These are phyloP conservation scores for Russula sp. DNA, from an alignment of 768 basidiomycete species.

Conservation along the genomic window DNA sequence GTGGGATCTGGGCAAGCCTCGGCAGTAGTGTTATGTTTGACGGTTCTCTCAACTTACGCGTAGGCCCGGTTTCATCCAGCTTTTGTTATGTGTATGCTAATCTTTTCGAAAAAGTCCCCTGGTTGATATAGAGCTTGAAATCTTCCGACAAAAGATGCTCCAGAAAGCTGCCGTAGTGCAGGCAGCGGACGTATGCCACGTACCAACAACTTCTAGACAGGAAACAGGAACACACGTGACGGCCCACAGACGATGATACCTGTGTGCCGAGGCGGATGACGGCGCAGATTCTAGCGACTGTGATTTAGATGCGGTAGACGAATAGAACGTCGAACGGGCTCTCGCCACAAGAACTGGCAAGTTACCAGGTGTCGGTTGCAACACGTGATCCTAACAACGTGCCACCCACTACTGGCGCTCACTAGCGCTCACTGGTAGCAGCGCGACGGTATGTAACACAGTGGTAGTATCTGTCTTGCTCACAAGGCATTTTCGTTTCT, in stretches of 20 bases:
- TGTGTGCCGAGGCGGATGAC: conserved; percentile 95
- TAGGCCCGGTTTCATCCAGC: conserved; percentile 36
- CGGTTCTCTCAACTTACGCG: conserved; percentile 61
- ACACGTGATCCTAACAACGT: too few relatives aligned
- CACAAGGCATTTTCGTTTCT: too few relatives aligned
- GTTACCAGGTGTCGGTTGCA: too few relatives aligned
- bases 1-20: too few relatives aligned
- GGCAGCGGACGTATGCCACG: too few relatives aligned
- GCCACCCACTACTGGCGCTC: too few relatives aligned
- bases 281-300: conserved; percentile 77
- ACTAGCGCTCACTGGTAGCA: too few relatives aligned
- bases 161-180: conserved; percentile 83
- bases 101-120: conserved; percentile 66
- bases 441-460: too few relatives aligned
- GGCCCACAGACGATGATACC: too few relatives aligned
- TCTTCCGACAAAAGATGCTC: conserved; percentile 65
- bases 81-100: conserved; percentile 18
- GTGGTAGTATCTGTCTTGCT: too few relatives aligned
- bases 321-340: conserved; percentile 57
- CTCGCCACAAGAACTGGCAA: conserved; percentile 42
- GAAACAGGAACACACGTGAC: too few relatives aligned
- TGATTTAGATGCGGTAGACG: conserved; percentile 65
- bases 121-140: conserved; percentile 89
- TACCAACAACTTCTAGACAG: conserved; percentile 81
- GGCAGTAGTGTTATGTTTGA: too few relatives aligned